These are phyloP conservation scores for Diospyros lotus DNA, from an alignment of 148 eudicot genomes.

Conservation along the genomic window DNA sequence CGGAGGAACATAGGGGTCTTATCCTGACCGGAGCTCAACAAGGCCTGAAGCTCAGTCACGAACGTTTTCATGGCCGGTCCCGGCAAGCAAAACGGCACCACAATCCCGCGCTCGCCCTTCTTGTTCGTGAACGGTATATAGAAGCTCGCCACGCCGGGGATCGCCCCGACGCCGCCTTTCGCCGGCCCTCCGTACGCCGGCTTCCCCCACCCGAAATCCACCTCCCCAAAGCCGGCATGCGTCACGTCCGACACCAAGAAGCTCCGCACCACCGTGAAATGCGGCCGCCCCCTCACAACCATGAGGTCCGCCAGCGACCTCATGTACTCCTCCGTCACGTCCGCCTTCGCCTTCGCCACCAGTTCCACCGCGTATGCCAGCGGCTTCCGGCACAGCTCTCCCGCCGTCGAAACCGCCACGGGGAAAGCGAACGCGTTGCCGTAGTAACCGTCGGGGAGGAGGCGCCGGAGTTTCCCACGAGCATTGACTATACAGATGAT, in stretches of 20 bases:
- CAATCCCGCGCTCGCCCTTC: constrained; percentile 20
- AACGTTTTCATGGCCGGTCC: constrained; percentile 15
- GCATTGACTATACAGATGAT: constrained; percentile 18
- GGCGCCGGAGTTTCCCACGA: constrained; percentile 12
- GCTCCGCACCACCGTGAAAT: constrained; percentile 19
- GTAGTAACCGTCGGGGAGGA: constrained; percentile 17
- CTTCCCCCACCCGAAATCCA: constrained; percentile 28
- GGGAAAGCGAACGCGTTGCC: constrained; percentile 24
- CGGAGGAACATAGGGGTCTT: constrained; percentile 2
- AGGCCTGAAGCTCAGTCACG: constrained; percentile 12
- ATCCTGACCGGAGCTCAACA: neutral
- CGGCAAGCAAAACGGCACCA: constrained; percentile 26
- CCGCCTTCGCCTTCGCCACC: constrained; percentile 17
- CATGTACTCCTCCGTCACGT: constrained; percentile 19
- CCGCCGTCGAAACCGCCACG: constrained; percentile 13
- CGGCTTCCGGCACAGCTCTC: constrained; percentile 9
- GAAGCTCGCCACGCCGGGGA: constrained; percentile 25
- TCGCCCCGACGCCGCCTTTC: constrained; percentile 24
- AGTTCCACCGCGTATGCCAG: constrained; percentile 14
- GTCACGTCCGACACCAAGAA: constrained; percentile 21
- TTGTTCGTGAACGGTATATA: constrained; percentile 22
- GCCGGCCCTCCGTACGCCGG: constrained; percentile 22
- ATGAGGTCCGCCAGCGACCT: constrained; percentile 16
- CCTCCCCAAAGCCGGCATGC: constrained; percentile 16
- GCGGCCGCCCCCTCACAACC: constrained; percentile 20